These are phyloP conservation scores for Sesbania bispinosa DNA, from an alignment of 306 rosid species.

Conservation along the genomic window DNA sequence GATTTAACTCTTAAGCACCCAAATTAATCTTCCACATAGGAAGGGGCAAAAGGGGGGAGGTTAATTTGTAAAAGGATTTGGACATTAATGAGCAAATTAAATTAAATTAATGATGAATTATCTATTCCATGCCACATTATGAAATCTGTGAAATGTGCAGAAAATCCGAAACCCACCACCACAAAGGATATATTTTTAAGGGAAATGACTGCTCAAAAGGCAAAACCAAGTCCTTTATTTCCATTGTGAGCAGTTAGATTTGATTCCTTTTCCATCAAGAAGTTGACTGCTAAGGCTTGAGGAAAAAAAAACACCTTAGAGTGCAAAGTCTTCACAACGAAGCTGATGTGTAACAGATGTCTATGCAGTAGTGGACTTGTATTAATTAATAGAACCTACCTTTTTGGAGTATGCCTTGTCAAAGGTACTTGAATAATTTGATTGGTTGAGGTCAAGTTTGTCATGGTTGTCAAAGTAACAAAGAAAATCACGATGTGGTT, in stretches of 20 bases:
- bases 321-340: slow-evolving; percentile 40
- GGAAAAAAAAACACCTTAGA: background rate
- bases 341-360: slow-evolving; percentile 37
- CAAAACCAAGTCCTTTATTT: slow-evolving; percentile 26
- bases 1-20: too few relatives aligned
- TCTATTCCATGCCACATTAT: background rate
- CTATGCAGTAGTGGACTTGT: slow-evolving; percentile 35
- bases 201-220: slow-evolving; percentile 11
- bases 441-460: slow-evolving; percentile 41
- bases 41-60: background rate
- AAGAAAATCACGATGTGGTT: slow-evolving; percentile 51
- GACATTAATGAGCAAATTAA: background rate
- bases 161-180: background rate
- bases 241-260: slow-evolving; percentile 41
- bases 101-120: background rate
- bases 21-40: too few relatives aligned
- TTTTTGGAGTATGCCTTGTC: slow-evolving; percentile 36
- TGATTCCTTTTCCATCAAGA: slow-evolving; percentile 41
- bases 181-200: background rate
- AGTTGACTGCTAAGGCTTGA: slow-evolving; percentile 40
- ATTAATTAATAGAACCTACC: background rate
- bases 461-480: slow-evolving; percentile 49
- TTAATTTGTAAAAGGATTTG: background rate
- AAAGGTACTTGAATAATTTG: slow-evolving; percentile 24
- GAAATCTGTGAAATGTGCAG: slow-evolving; percentile 13